phyloP scores from a whole-genome alignment of 495 filamentous ascomycete species.

The Penicillium soppii region DNA sequence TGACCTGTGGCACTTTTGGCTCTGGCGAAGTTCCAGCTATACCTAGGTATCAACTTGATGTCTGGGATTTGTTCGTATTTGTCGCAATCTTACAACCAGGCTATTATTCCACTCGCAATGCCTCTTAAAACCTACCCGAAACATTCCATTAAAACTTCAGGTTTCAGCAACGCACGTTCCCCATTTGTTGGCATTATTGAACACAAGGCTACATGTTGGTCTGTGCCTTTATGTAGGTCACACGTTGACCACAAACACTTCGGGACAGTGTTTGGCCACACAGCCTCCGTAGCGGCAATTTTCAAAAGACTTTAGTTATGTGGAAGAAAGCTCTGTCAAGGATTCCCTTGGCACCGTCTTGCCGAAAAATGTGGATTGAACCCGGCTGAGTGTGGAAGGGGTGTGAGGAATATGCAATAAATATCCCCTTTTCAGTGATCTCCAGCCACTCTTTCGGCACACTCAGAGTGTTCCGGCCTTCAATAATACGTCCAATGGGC shows the following conservation, averaged over 20 bases:
- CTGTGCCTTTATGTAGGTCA: slow-evolving; percentile 37
- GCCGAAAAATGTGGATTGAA: slow-evolving; percentile 44
- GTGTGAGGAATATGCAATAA: slow-evolving; percentile 47
- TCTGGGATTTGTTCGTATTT: no score
- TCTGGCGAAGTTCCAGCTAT: no score
- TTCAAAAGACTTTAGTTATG: slow-evolving; percentile 34
- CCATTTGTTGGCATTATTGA: slow-evolving; percentile 36
- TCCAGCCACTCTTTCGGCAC: slow-evolving; percentile 40
- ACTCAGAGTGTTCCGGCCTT: slow-evolving; percentile 42
- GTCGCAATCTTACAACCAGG: no score
- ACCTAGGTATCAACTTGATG: no score
- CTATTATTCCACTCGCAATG: no score
- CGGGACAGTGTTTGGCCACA: slow-evolving; percentile 43
- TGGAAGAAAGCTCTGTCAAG: slow-evolving; percentile 30
- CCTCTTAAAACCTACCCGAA: no score
- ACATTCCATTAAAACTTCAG: no score
- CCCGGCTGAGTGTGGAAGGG: slow-evolving; percentile 43
- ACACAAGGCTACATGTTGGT: slow-evolving; percentile 41
- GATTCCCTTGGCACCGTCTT: slow-evolving; percentile 40
- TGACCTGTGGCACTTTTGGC: no score
- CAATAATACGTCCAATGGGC: slow-evolving; percentile 42
- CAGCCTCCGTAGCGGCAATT: slow-evolving; percentile 38
- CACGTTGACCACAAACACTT: slow-evolving; percentile 41
- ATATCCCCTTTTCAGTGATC: slow-evolving; percentile 47
- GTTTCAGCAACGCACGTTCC: no score